These are phyloP conservation scores for Clitopilus passeckerianus DNA, from an alignment of 768 basidiomycete species.

Conservation along the genomic window DNA sequence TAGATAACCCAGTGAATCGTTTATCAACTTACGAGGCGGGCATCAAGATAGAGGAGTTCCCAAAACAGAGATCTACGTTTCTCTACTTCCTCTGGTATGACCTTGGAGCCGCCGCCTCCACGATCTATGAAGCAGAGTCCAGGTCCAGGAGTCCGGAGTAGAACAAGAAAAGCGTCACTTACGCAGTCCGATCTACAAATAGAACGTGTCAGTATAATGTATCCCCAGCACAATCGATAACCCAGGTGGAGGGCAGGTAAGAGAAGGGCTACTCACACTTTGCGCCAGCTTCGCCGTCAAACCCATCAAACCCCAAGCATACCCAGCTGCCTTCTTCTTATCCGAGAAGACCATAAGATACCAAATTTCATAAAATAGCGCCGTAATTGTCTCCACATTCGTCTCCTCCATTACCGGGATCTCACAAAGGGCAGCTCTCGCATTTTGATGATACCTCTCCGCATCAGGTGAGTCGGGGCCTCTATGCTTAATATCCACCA, in stretches of 20 bases:
- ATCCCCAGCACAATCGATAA: constrained; percentile 55
- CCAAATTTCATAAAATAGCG: constrained; percentile 61
- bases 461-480: constrained; percentile 46
- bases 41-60: constrained; percentile 66
- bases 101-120: constrained; percentile 57
- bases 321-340: constrained; percentile 59
- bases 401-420: constrained; percentile 66
- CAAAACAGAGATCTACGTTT: constrained; percentile 65
- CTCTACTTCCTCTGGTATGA: constrained; percentile 68
- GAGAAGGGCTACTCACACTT: constrained; percentile 38
- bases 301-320: constrained; percentile 53
- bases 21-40: constrained; percentile 42
- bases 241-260: constrained; percentile 5
- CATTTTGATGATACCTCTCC: constrained; percentile 54
- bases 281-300: constrained; percentile 57
- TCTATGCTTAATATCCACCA: constrained; percentile 52
- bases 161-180: constrained; percentile 5
- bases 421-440: constrained; percentile 56
- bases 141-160: background rate
- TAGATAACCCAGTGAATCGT: constrained; percentile 4
- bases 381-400: constrained; percentile 55
- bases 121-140: constrained; percentile 40
- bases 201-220: constrained; percentile 13
- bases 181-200: constrained; percentile 11
- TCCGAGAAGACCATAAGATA: constrained; percentile 67